phyloP scores from a whole-genome alignment of 116 monocot species.

The Cymodocea nodosa region DNA sequence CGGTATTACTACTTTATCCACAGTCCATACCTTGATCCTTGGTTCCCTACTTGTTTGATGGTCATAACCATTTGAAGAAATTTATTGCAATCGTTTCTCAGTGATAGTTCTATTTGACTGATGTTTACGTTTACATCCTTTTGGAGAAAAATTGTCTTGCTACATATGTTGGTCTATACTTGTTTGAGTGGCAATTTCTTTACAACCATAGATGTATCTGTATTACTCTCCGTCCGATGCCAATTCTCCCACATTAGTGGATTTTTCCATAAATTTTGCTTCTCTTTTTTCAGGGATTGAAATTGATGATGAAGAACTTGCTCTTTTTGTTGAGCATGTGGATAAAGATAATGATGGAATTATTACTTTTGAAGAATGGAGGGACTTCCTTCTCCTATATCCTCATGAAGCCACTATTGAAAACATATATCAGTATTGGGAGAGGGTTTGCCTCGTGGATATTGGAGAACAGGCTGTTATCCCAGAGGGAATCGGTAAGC shows the following conservation, averaged over 20 bases:
- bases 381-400: constrained; percentile 58
- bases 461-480: constrained; percentile 68
- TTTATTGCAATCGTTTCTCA: no score
- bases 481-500: constrained; percentile 57
- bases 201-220: background rate
- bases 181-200: background rate
- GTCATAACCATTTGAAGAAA: no score
- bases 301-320: constrained; percentile 56
- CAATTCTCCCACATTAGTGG: background rate
- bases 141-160: no score
- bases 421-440: constrained; percentile 55
- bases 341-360: constrained; percentile 70
- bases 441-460: constrained; percentile 60
- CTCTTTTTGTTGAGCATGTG: constrained; percentile 55
- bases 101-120: no score
- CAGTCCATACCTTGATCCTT: no score
- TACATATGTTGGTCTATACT: background rate
- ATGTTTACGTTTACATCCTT: no score
- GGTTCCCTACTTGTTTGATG: no score
- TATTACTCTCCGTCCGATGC: background rate
- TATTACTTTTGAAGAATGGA: constrained; percentile 72
- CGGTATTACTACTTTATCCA: no score
- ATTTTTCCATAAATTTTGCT: background rate
- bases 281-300: constrained; percentile 38
- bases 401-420: constrained; percentile 60